phyloP scores from a whole-genome alignment of 2,329 filamentous ascomycete species.

The Aspergillus sclerotialis region DNA sequence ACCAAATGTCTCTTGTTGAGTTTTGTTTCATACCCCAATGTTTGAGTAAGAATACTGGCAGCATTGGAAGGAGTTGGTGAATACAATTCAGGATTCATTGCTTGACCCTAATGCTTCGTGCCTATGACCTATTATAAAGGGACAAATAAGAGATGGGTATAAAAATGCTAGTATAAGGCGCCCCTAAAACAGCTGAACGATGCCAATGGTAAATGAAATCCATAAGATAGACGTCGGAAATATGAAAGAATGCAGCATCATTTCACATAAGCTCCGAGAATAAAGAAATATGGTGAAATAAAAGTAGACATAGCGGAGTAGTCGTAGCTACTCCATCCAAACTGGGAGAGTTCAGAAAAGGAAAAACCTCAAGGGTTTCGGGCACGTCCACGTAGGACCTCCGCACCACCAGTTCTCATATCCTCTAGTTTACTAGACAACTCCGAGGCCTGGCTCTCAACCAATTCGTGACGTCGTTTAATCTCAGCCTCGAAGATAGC shows the following conservation, averaged over 20 bases:
- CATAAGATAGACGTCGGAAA: no score
- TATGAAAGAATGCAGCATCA: background rate
- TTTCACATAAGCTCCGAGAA: background rate
- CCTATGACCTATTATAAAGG: background rate
- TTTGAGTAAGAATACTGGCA: background rate
- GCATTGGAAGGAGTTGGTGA: background rate
- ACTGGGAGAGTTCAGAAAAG: no score
- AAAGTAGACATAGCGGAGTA: background rate
- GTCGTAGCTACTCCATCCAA: no score
- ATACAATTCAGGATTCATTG: background rate
- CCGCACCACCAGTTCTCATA: constrained; percentile 50
- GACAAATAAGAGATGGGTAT: background rate
- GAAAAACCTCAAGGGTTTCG: no score
- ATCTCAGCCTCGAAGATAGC: constrained; percentile 50
- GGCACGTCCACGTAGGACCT: constrained; percentile 43
- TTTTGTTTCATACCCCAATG: background rate
- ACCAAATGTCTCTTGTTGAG: no score
- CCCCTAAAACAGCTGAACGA: no score
- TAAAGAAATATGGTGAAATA: no score
- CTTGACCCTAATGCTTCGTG: background rate
- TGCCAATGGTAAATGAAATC: no score
- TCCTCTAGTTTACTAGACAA: constrained; percentile 44
- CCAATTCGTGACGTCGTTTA: constrained; percentile 44
- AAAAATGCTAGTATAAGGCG: background rate
- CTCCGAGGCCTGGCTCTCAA: constrained; percentile 43